Evolutionary conservation across 805 yeast species (phyloP), one percentile per base, ranked within the genome.

Genomic region (Ogataea paraovalis): DNA sequence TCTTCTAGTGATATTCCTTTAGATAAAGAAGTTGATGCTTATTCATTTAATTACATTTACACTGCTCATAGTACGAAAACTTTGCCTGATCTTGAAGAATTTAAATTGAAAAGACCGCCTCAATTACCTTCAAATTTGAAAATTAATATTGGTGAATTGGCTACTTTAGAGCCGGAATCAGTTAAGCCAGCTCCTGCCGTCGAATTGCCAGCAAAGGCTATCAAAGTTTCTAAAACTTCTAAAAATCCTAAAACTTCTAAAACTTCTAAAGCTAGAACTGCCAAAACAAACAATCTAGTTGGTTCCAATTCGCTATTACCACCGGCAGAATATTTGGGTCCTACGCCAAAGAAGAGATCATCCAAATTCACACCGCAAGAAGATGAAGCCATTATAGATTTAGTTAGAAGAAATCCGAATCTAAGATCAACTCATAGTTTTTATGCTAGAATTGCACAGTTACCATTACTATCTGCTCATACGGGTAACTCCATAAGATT

Each of bases 401-500:
- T 79, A 51, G 82, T 85, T 18, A 72, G 92, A 55, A 73, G 76
- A 60, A 77, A 83, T 58, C 91, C 94, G 2, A 70, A 78, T 23
- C 68, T 76, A 53, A 72, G 91, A 56, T 82, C 86, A 10, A 80
- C 88, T 14, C 91, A 85, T 59, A 75, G 77, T 43, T 75, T 86
- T 43, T 86, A 75, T 57, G 79, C 79, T 39, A 80, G 76, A 49
- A 78, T 87, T 55, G 81, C 89, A 0, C 68, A 72, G 25, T 66
- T 75, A 42, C 61, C 62, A 1, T 41, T 56, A 22, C 69, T 86
- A 46, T 73, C 75, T 19, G 79, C 78, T 43, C 94, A 86, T 66
- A 83, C 92, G 0, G 88, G 90, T 12, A 83, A 86, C 54, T 84
- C 91, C 1, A 80, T 86, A 41, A 73, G 95, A 54, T 85, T 76